Evolutionary conservation across 441 rosid genomes (phyloP).

Genomic region (Pelargonium fulgidum): DNA sequence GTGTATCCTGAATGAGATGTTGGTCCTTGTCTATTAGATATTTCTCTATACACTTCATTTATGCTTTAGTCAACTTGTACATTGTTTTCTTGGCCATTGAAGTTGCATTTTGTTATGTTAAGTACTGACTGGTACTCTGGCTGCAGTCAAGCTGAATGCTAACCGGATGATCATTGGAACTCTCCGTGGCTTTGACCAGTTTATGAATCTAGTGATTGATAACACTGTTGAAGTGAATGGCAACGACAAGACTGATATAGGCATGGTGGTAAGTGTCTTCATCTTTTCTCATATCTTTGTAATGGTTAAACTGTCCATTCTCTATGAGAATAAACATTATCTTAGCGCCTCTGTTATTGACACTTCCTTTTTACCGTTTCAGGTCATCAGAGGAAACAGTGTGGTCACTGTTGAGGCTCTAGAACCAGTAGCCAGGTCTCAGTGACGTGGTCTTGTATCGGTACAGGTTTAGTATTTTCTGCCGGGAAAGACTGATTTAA

Average conservation of each 20-base stretch:
- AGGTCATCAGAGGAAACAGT: conserved; percentile 6
- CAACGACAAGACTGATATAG: conserved; percentile 23
- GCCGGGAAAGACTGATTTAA: background rate
- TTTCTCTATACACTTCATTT: too few species aligned
- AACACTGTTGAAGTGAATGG: conserved; percentile 25
- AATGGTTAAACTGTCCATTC: background rate
- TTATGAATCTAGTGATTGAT: conserved; percentile 26
- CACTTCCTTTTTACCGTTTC: background rate
- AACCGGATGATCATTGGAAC: conserved; percentile 24
- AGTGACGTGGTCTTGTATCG: background rate
- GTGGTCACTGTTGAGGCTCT: background rate
- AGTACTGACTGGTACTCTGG: background rate
- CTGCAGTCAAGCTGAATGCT: conserved; percentile 21
- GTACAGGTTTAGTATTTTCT: background rate
- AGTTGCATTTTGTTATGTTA: background rate
- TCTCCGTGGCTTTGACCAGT: conserved; percentile 25
- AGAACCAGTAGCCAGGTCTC: conserved; percentile 3
- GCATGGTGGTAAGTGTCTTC: conserved; percentile 22
- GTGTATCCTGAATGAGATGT: too few species aligned
- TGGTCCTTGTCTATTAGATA: too few species aligned
- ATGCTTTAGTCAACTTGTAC: too few species aligned
- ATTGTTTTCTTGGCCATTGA: too few species aligned
- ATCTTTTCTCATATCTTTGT: background rate
- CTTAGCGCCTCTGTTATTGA: too few species aligned
- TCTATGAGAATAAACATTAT: background rate